Base-by-base conservation (phyloP, 352 stramenopile genomes). In the Pythium chondricola region DNA sequence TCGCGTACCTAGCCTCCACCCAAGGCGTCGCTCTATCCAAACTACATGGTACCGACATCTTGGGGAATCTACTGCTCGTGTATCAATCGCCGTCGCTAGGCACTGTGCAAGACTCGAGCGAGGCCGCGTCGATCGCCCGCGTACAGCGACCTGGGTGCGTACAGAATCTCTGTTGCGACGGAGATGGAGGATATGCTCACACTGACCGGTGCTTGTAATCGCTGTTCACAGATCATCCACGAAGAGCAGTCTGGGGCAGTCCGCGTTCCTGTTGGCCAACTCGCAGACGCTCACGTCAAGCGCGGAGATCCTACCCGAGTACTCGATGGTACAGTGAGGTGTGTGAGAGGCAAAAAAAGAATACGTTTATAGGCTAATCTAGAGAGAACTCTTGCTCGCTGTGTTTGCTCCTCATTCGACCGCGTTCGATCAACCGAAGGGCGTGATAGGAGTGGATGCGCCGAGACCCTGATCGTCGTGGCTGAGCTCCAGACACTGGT, bases 341-440 rank as follows among this genome's bases (percentile, higher is more conserved):
- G 6, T 27, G 10, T 13, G 18, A 22, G n/a, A 14, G 13, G 37
- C 5, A 29, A 35, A 17, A 32, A 25, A 27, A 50, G 18, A 42
- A 30, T 21, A 21, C 42, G 43, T 43, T 52, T 52, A 50, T 42
- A 50, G n/a, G n/a, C n/a, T 50, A 50, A 50, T 50, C 43, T 50
- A 50, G 20, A 14, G 29, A 26, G 29, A 14, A n/a, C n/a, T n/a
- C n/a, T n/a, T n/a, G n/a, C n/a, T n/a, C n/a, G n/a, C n/a, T n/a
- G n/a, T n/a, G n/a, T n/a, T n/a, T n/a, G n/a, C n/a, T n/a, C n/a
- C n/a, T n/a, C n/a, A n/a, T n/a, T n/a, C n/a, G n/a, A n/a, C n/a
- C n/a, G n/a, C n/a, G n/a, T n/a, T n/a, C n/a, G n/a, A n/a, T 73
- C 83, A 93, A 44, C 77, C 74, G 56, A 93, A 93, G 25, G 82